Base-by-base conservation (phyloP, 495 filamentous ascomycete genomes). In the Xanthoparmelia taractica region DNA sequence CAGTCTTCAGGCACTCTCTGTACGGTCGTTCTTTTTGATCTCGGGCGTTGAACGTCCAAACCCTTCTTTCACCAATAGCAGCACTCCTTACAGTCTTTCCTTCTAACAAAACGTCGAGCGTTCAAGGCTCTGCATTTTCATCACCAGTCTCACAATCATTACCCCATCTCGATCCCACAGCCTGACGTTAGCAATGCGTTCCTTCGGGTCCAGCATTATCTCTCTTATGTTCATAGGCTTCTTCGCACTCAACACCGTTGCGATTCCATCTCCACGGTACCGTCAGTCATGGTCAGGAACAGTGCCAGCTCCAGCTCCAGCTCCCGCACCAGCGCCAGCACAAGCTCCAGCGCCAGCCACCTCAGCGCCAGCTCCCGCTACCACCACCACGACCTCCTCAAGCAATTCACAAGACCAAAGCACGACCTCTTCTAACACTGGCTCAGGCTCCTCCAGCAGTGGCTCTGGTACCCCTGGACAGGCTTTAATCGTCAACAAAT, bases 21-120 rank as follows among this genome's bases (percentile, higher is more conserved):
- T 8, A 52, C 29, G 52, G 23, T 33, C 43, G 23, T 17, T 33
- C 48, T 52, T 50, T 52, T 31, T 25, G 2, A 29, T 52, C 25
- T 58, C 23, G 20, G 37, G 43, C 57, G 37, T 58, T 43, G 57
- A 43, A 58, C 34, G 57, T 58, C 57, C 7, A 27, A 41, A 1
- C 12, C 40, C 40, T 18, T 58, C 23, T 8, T 58, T 25, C 25
- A 41, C 27, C 27, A 41, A 25, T 11, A 43, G 13, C n/a, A 13
- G 10, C 57, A 43, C 40, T 20, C 13, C 31, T 52, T 52, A 18
- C 27, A 31, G 4, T 52, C 48, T 52, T 31, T 52, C 13, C 27
- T 29, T 17, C 8, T 15, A 31, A 18, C 13, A 12, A 18, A 27
- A 52, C 48, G 48, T 52, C 27, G 48, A 52, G 18, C 48, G 48